A percentile compares a stretch with the other conserved stretches of the same genome.
Conservation (phyloP, 2,329 filamentous ascomycete genomes). For the Mycosphaerella sp. region DNA sequence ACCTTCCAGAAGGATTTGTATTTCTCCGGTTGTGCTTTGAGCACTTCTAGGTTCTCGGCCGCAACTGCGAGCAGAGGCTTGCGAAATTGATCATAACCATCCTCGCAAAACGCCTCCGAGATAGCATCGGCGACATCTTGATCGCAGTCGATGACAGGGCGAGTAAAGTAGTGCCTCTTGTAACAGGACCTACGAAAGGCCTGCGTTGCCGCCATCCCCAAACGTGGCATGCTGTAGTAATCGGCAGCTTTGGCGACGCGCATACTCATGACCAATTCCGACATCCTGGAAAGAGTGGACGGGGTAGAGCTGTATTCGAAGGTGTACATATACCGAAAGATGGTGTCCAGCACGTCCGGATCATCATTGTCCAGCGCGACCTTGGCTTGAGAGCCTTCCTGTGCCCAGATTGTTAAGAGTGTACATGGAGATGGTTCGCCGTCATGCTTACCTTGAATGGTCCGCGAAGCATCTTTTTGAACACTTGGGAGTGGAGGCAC, state of each 20-base stretch:
- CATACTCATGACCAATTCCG: background rate
- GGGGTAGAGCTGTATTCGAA: background rate
- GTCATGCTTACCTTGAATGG: background rate
- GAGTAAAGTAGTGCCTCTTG: background rate
- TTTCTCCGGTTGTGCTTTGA: no score
- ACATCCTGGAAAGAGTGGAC: background rate
- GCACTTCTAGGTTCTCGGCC: background rate
- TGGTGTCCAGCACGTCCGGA: background rate
- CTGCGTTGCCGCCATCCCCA: background rate
- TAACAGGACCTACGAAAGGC: background rate
- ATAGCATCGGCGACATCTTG: background rate
- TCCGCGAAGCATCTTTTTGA: background rate
- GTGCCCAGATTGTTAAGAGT: background rate
- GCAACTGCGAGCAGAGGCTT: background rate
- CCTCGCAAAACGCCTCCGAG: background rate
- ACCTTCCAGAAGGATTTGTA: no score
- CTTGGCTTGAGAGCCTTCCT: background rate
- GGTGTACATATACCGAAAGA: background rate
- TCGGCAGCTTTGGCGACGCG: background rate
- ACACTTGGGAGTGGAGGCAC: slow-evolving; percentile 1
- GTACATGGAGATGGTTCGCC: no score
- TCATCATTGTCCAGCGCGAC: background rate
- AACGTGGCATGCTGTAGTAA: background rate
- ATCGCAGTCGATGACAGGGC: background rate
- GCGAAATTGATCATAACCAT: background rate